Percentiles rank a stretch among this genome's conserved stretches.
These are phyloP conservation scores for Kuraishia hungarica DNA, from an alignment of 805 yeast species.

Conservation along the genomic window DNA sequence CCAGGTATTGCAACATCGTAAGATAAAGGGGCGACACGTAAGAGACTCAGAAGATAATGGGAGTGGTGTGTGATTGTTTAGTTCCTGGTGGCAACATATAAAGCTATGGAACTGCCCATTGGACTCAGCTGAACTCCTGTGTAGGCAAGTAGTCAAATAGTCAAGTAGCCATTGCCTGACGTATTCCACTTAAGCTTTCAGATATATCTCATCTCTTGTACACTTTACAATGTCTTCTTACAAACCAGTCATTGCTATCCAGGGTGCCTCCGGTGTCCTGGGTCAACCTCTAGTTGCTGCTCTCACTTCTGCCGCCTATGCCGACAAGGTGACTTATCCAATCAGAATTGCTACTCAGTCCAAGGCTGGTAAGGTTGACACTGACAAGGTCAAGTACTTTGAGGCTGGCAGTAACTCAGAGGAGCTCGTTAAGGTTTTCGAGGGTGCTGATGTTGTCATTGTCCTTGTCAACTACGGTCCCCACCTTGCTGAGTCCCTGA, in stretches of 20 bases:
- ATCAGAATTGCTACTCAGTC: constrained; percentile 43
- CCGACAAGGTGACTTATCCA: constrained; percentile 24
- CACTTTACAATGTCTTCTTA: not conserved
- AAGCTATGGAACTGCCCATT: too few species aligned
- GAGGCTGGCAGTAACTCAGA: constrained; percentile 19
- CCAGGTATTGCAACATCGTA: too few species aligned
- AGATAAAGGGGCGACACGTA: too few species aligned
- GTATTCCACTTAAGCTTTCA: too few species aligned
- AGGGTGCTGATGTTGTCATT: constrained; percentile 34
- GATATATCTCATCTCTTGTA: not conserved
- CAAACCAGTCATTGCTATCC: constrained; percentile 30
- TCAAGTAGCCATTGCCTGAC: not conserved
- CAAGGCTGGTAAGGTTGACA: constrained; percentile 19
- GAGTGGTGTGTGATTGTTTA: too few species aligned
- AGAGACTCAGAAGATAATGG: too few species aligned
- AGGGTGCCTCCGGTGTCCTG: constrained; percentile 44
- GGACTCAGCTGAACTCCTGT: too few species aligned
- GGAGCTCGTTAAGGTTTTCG: constrained; percentile 13
- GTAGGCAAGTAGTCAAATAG: too few species aligned
- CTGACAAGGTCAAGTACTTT: constrained; percentile 31
- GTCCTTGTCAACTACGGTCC: constrained; percentile 34
- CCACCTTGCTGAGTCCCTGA: constrained; percentile 15
- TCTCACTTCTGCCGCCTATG: constrained; percentile 31
- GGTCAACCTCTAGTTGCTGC: constrained; percentile 41
- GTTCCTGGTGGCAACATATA: too few species aligned